phyloP scores from a whole-genome alignment of 1,284 basidiomycete species.

The Moniliophthora roreri region DNA sequence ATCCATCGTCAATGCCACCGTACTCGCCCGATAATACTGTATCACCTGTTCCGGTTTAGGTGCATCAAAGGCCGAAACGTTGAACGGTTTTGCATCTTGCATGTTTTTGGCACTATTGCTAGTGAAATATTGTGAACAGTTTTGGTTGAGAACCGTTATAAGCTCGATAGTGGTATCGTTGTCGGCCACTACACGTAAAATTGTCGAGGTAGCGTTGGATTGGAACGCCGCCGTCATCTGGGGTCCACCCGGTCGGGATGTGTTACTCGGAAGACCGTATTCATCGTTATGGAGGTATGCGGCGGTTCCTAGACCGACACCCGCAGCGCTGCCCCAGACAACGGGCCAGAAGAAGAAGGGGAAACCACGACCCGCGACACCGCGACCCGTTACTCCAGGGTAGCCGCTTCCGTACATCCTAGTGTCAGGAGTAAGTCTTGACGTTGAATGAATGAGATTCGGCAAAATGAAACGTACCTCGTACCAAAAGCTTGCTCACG shows the following conservation, averaged over 20 bases:
- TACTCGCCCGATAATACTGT: constrained; percentile 60
- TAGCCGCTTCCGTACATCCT: constrained; percentile 64
- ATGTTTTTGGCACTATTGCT: no score
- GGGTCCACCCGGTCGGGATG: constrained; percentile 57
- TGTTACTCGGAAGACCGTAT: constrained; percentile 55
- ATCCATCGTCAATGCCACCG: constrained; percentile 51
- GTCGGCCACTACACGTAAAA: constrained; percentile 58
- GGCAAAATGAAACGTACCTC: constrained; percentile 22
- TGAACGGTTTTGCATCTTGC: background rate
- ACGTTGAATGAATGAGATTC: background rate
- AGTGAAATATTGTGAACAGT: constrained; percentile 36
- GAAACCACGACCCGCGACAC: constrained; percentile 47
- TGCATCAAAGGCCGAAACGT: constrained; percentile 19
- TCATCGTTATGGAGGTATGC: constrained; percentile 45
- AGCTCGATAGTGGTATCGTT: constrained; percentile 53
- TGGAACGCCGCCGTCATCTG: constrained; percentile 49
- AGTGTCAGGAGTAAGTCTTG: background rate
- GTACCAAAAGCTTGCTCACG: constrained; percentile 35
- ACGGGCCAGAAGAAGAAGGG: constrained; percentile 63
- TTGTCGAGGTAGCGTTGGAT: constrained; percentile 40
- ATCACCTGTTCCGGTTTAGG: constrained; percentile 52
- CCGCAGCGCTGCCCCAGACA: constrained; percentile 44
- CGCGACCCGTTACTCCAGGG: constrained; percentile 40
- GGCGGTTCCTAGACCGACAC: constrained; percentile 24
- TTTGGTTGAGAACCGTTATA: constrained; percentile 41